Conservation (phyloP, 805 yeast genomes). For the Nakazawaea ishiwadae region DNA sequence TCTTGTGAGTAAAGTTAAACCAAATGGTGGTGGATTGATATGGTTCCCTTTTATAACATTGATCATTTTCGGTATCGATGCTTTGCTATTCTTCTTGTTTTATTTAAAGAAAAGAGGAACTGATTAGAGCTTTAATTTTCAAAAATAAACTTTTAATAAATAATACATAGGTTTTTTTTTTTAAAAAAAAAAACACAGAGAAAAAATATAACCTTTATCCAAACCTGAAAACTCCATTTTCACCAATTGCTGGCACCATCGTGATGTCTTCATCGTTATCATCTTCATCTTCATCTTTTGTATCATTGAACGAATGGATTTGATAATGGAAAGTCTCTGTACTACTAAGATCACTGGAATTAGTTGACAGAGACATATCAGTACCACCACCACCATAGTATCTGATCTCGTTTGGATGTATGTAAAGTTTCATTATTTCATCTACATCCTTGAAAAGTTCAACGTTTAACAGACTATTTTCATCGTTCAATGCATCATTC, state of each 20-base stretch:
- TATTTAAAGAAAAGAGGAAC: not conserved
- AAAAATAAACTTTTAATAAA: no score
- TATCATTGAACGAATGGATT: not conserved
- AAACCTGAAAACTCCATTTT: constrained; percentile 12
- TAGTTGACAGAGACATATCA: not conserved
- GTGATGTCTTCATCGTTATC: constrained; percentile 4
- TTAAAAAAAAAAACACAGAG: not conserved
- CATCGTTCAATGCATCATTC: constrained; percentile 7
- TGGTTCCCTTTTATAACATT: constrained; percentile 25
- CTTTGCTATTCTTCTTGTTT: constrained; percentile 10
- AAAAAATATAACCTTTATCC: constrained; percentile 1
- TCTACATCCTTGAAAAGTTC: constrained; percentile 7
- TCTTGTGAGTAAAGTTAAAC: constrained; percentile 25
- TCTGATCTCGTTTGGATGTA: not conserved
- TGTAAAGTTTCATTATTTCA: not conserved
- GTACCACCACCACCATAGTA: not conserved
- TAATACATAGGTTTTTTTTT: no score
- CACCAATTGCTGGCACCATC: constrained; percentile 9
- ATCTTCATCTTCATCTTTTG: constrained; percentile 4
- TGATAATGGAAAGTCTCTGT: constrained; percentile 6
- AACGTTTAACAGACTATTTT: constrained; percentile 7
- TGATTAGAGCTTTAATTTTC: no score
- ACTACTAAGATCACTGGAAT: constrained; percentile 8
- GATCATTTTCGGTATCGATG: constrained; percentile 19
- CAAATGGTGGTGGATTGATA: constrained; percentile 26